Base-by-base conservation (phyloP, 2,329 filamentous ascomycete species). In the Cordyceps fumosorosea region DNA sequence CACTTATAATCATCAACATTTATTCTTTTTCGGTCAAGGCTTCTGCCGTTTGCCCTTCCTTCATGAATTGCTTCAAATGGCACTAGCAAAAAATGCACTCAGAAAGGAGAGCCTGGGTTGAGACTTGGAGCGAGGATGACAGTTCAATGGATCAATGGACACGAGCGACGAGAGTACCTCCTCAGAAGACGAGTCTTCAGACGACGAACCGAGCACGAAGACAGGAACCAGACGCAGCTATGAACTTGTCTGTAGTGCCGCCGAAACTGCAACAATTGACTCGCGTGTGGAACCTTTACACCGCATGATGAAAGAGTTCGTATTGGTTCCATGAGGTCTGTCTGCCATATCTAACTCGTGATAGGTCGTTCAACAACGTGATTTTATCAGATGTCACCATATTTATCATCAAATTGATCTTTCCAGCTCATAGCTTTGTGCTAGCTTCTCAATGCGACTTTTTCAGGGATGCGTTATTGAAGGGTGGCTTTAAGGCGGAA, bases 271-370 rank as follows among this genome's bases (percentile, higher is more conserved):
- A 29, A 16, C 32, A 26, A 24, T 37, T 14, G 42, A 11, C 7
- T 16, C n/a, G 3, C 32, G 22, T 8, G 11, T 22, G 10, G 24
- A 34, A 7, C 48, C 57, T 24, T 32, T 60, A 24, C 18, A 53
- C 10, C 44, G 20, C 18, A 60, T 60, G 57, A 60, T 60, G 57
- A 37, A 60, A 26, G 50, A 53, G 57, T 60, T 45, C 18, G 47
- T 22, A 34, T 10, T n/a, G 24, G 22, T 22, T 32, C 16, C 20
- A 3, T 11, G 16, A 18, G 5, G 12, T 51, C 5, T 24, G 18
- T 32, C 20, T n/a, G 22, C 8, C 44, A 44, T 45, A 12, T 32
- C 48, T 60, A 42, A 60, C 22, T 6, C 32, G 11, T 5, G 1
- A 34, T n/a, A 60, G 57, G n/a, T 60, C 57, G 11, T 60, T 60